phyloP scores from a whole-genome alignment of 768 basidiomycete genomes.

The Boletus patriciae region DNA sequence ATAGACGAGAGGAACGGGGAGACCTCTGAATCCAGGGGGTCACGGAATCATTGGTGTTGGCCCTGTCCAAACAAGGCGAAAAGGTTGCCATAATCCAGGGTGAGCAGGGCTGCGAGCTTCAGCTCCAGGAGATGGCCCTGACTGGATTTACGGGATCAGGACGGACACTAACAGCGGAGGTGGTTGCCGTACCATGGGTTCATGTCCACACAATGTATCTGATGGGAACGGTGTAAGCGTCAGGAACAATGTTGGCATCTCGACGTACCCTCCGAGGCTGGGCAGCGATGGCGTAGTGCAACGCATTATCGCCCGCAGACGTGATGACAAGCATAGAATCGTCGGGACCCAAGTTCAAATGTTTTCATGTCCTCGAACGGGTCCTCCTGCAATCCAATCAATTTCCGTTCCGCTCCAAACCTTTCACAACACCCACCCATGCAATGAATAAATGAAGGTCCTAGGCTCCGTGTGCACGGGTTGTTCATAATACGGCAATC shows the following conservation, averaged over 20 bases:
- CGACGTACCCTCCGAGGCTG: too few relatives aligned
- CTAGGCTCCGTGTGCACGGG: slow-evolving; percentile 66
- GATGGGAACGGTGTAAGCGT: too few relatives aligned
- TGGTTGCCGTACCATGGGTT: slow-evolving; percentile 51
- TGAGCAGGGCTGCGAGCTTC: slow-evolving; percentile 66
- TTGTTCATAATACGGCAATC: slow-evolving; percentile 69
- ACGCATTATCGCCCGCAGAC: slow-evolving; percentile 75
- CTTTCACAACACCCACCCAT: slow-evolving; percentile 41
- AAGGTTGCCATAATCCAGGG: slow-evolving; percentile 58
- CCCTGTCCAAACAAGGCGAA: slow-evolving; percentile 70
- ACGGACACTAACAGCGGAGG: background rate
- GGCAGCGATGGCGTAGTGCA: slow-evolving; percentile 75
- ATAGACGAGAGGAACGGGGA: slow-evolving; percentile 67
- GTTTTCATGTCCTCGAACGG: slow-evolving; percentile 70
- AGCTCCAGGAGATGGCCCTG: slow-evolving; percentile 80
- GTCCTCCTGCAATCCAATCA: slow-evolving; percentile 52
- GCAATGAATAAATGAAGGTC: slow-evolving; percentile 64
- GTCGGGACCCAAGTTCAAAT: slow-evolving; percentile 54
- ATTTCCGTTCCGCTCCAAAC: background rate
- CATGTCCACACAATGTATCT: slow-evolving; percentile 74
- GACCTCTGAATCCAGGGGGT: slow-evolving; percentile 57
- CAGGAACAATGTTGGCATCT: too few relatives aligned
- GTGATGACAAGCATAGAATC: slow-evolving; percentile 76
- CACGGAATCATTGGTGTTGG: slow-evolving; percentile 55
- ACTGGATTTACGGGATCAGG: slow-evolving; percentile 28